Evolutionary conservation across 176 grass and related monocot genomes (phyloP).

Genomic region (Cenchrus purpureus): DNA sequence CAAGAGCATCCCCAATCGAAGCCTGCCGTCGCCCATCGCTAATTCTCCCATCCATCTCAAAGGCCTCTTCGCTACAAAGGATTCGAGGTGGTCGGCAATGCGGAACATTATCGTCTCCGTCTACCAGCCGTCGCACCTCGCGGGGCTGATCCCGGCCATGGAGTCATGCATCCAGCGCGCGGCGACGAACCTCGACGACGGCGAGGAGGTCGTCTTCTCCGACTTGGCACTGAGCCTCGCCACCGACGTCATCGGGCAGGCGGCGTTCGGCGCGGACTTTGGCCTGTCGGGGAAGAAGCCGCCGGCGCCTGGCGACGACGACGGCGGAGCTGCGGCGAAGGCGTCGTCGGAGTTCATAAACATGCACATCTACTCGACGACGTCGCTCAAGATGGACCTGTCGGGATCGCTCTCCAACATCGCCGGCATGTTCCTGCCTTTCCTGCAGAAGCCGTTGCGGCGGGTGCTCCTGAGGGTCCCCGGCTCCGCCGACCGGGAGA

Average conservation of each 20-base stretch:
- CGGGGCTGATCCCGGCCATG: slow-evolving; percentile 54
- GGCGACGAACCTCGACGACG: background rate
- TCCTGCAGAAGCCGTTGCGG: slow-evolving; percentile 50
- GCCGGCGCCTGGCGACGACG: background rate
- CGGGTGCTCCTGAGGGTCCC: slow-evolving; percentile 46
- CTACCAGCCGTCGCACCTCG: slow-evolving; percentile 67
- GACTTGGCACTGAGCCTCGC: slow-evolving; percentile 58
- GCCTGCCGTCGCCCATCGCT: slow-evolving; percentile 26
- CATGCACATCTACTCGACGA: slow-evolving; percentile 54
- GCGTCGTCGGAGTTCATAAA: slow-evolving; percentile 42
- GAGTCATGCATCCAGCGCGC: slow-evolving; percentile 32
- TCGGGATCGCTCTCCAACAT: slow-evolving; percentile 65
- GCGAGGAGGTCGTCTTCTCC: slow-evolving; percentile 53
- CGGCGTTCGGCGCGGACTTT: slow-evolving; percentile 64
- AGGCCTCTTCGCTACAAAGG: slow-evolving; percentile 66
- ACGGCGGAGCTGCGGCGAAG: background rate
- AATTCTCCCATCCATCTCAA: slow-evolving; percentile 36
- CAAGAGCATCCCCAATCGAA: slow-evolving; percentile 46
- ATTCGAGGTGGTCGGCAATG: slow-evolving; percentile 60
- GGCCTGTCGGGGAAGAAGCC: slow-evolving; percentile 40
- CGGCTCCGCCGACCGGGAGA: slow-evolving; percentile 42
- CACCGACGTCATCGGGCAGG: slow-evolving; percentile 66
- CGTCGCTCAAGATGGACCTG: slow-evolving; percentile 49
- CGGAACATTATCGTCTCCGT: slow-evolving; percentile 58
- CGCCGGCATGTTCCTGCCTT: slow-evolving; percentile 46